A percentile compares a stretch with the other conserved stretches of the same genome.
phyloP scores from a whole-genome alignment of 2,329 filamentous ascomycete species.

The Fusarium palustre region DNA sequence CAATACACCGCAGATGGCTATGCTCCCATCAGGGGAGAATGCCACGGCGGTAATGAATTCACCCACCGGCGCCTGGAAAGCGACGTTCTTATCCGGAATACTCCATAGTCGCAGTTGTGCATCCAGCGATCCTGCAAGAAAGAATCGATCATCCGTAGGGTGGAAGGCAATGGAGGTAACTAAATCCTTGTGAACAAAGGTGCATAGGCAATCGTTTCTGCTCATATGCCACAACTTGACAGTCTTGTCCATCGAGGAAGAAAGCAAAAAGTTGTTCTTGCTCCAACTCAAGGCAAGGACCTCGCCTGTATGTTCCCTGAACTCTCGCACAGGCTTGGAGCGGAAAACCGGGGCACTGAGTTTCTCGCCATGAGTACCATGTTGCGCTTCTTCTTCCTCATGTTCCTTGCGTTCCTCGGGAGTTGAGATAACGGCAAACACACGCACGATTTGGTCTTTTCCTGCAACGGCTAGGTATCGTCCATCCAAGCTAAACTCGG shows the following conservation, averaged over 20 bases:
- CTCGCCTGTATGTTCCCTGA: slow-evolving; percentile 84
- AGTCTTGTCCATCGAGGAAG: slow-evolving; percentile 98
- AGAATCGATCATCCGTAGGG: slow-evolving; percentile 94
- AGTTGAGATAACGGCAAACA: slow-evolving; percentile 90
- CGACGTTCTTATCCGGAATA: slow-evolving; percentile 95
- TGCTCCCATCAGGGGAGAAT: slow-evolving; percentile 92
- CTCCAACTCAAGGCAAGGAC: slow-evolving; percentile 96
- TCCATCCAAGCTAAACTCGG: slow-evolving; percentile 93
- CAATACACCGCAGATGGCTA: slow-evolving; percentile 87
- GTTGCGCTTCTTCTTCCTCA: slow-evolving; percentile 69
- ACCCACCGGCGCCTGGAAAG: slow-evolving; percentile 79
- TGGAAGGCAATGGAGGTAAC: slow-evolving; percentile 96
- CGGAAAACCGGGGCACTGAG: slow-evolving; percentile 93
- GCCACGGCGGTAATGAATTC: slow-evolving; percentile 95
- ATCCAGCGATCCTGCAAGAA: slow-evolving; percentile 92
- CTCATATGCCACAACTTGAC: slow-evolving; percentile 94
- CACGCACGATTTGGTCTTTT: slow-evolving; percentile 84
- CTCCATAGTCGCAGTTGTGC: slow-evolving; percentile 92
- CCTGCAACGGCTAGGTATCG: slow-evolving; percentile 92
- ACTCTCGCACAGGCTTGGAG: slow-evolving; percentile 81
- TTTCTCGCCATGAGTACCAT: slow-evolving; percentile 61
- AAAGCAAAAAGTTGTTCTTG: slow-evolving; percentile 97
- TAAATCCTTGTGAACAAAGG: slow-evolving; percentile 94
- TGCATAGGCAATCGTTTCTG: slow-evolving; percentile 86
- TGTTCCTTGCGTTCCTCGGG: slow-evolving; percentile 80